Base-by-base conservation (phyloP, 1,284 basidiomycete genomes). In the Porogramme epimiltina region DNA sequence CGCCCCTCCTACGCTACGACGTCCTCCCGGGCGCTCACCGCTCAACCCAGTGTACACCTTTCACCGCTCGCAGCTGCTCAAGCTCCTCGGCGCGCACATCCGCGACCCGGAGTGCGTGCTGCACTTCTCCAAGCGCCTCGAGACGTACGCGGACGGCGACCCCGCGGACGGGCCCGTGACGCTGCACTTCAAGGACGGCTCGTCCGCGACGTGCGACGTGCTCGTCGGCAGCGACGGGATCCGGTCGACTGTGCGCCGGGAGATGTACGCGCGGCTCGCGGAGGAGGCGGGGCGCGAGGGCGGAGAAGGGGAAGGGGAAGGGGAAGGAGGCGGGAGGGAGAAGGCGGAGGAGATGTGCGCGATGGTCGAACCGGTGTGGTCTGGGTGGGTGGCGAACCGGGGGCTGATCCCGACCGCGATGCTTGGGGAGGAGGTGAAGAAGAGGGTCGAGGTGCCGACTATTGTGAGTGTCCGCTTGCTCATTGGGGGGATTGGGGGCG, bases 221-320 rank as follows among this genome's bases (percentile, higher is more conserved):
- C 72, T 82, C 42, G 64, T 80, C 49, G 79, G 78, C 18, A 74
- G 75, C 49, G 79, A 81, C 60, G 79, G 79, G 2, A 59, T 80
- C 47, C 77, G 75, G 62, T 79, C 78, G 55, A 69, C 66, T 18
- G 66, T 70, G 4, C 67, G 72, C 15, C 31, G 33, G 1, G 31
- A 22, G 15, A 52, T 62, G 56, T 62, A 53, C 38, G 39, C 44
- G 5, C 38, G 43, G 3, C 38, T 62, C 1, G 58, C 58, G 9
- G 45, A 54, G 19, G 47, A 36, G 1, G 54, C 54, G 28, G 28
- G 6, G n/a, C 9, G 16, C 34, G 9, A 3, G 23, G 42, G n/a
- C n/a, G n/a, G n/a, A n/a, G n/a, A n/a, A n/a, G n/a, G n/a, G n/a
- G n/a, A n/a, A 22, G 62, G 64, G 28, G 43, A 63, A 5, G 50